These are phyloP conservation scores for Naematelia aurantialba DNA, from an alignment of 768 basidiomycete genomes.

Conservation along the genomic window DNA sequence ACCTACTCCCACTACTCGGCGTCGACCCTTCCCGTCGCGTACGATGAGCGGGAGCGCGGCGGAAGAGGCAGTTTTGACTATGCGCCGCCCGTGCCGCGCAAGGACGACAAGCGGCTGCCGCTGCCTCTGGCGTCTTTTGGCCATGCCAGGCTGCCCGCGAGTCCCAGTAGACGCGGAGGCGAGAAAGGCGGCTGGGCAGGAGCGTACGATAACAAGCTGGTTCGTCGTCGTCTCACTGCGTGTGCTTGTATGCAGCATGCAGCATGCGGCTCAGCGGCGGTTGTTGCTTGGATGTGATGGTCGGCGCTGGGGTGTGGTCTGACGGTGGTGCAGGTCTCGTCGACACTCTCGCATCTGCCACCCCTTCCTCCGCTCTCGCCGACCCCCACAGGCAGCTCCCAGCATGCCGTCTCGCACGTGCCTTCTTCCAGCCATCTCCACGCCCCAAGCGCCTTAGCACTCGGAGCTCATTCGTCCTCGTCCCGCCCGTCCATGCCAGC, in stretches of 20 bases:
- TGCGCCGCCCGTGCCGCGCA: slow-evolving; percentile 18
- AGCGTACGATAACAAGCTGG: slow-evolving; percentile 48
- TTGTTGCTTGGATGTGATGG: too few relatives aligned
- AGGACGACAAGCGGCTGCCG: slow-evolving; percentile 17
- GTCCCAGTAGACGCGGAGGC: slow-evolving; percentile 11
- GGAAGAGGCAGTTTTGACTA: slow-evolving; percentile 4
- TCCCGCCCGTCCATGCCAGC: slow-evolving; percentile 7
- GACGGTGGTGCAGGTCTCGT: slow-evolving; percentile 35
- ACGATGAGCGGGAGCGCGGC: slow-evolving; percentile 4
- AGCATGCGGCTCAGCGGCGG: background rate
- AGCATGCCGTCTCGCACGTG: slow-evolving; percentile 10
- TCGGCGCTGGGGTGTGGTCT: too few relatives aligned
- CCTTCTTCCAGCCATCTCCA: slow-evolving; percentile 2
- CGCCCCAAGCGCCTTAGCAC: background rate
- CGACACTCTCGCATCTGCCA: slow-evolving; percentile 40
- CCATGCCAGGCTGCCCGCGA: slow-evolving; percentile 3
- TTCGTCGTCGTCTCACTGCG: slow-evolving; percentile 31
- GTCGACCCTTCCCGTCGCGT: background rate
- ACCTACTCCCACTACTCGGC: background rate
- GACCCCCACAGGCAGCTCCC: slow-evolving; percentile 17
- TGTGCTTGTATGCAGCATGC: background rate
- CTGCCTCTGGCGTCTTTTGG: slow-evolving; percentile 7
- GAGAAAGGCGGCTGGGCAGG: slow-evolving; percentile 19
- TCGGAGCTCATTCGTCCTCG: background rate
- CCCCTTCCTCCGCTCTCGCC: slow-evolving; percentile 41